Percentiles rank a stretch among this genome's conserved stretches.
Conservation (phyloP, 1,284 basidiomycete species). For the Sporisorium iseilematis-ciliati region DNA sequence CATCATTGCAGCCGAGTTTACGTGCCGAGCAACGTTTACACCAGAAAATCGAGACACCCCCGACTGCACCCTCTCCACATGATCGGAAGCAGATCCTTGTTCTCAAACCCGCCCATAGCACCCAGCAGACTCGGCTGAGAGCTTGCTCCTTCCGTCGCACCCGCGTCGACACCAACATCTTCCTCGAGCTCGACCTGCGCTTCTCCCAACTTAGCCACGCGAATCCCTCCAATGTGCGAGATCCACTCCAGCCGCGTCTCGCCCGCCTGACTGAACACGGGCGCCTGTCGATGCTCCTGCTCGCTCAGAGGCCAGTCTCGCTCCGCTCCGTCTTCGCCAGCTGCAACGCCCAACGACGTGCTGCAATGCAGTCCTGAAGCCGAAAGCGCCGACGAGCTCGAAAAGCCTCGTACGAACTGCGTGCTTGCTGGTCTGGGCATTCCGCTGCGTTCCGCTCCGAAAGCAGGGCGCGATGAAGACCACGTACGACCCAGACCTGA, state of each 20-base stretch:
- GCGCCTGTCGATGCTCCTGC: slow-evolving; percentile 44
- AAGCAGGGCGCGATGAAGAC: slow-evolving; percentile 17
- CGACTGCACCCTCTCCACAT: slow-evolving; percentile 55
- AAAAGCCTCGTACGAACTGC: slow-evolving; percentile 43
- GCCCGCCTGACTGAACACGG: slow-evolving; percentile 52
- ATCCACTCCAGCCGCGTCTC: slow-evolving; percentile 66
- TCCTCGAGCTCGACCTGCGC: slow-evolving; percentile 31
- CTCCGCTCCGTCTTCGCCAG: slow-evolving; percentile 10
- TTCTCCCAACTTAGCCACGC: slow-evolving; percentile 52
- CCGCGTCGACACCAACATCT: not conserved
- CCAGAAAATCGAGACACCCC: slow-evolving; percentile 53
- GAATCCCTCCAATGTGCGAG: slow-evolving; percentile 62
- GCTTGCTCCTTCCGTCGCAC: not conserved
- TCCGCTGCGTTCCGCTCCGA: slow-evolving; percentile 14
- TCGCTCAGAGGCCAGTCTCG: slow-evolving; percentile 49
- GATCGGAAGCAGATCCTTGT: slow-evolving; percentile 48
- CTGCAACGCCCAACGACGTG: slow-evolving; percentile 19
- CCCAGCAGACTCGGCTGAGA: slow-evolving; percentile 32
- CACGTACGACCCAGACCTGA: slow-evolving; percentile 24
- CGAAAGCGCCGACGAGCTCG: slow-evolving; percentile 33
- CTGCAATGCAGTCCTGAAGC: slow-evolving; percentile 35
- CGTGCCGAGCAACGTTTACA: slow-evolving; percentile 7
- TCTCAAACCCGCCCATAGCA: slow-evolving; percentile 37
- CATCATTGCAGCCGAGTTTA: not conserved
- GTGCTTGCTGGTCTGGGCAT: slow-evolving; percentile 33